phyloP scores from a whole-genome alignment of 1,284 basidiomycete species.

The Boletus calvinii region DNA sequence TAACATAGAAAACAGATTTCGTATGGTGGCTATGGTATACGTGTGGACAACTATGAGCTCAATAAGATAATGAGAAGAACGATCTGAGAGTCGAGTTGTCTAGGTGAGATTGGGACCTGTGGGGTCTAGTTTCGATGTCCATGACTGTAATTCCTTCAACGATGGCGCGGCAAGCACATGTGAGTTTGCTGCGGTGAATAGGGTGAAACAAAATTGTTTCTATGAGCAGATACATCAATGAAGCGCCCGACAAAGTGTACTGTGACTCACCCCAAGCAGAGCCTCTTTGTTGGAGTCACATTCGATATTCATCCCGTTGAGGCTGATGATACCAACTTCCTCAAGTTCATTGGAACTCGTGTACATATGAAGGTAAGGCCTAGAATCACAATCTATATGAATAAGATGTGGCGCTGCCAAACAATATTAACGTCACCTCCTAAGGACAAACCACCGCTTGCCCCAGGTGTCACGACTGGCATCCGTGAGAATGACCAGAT shows the following conservation, averaged over 20 bases:
- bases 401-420: neutral
- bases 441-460: constrained; percentile 84
- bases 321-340: constrained; percentile 82
- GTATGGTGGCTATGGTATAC: constrained; percentile 30
- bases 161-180: constrained; percentile 82
- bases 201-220: constrained; percentile 83
- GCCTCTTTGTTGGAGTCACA: constrained; percentile 84
- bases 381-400: constrained; percentile 29
- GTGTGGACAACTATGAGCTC: constrained; percentile 20
- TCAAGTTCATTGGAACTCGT: constrained; percentile 77
- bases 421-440: constrained; percentile 53
- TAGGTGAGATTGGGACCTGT: constrained; percentile 53
- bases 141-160: constrained; percentile 77
- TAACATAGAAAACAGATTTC: constrained; percentile 19
- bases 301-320: constrained; percentile 83
- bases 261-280: constrained; percentile 73
- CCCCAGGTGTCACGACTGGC: constrained; percentile 82
- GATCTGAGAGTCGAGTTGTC: constrained; percentile 14
- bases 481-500: constrained; percentile 76
- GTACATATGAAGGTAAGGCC: constrained; percentile 91
- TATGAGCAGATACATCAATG: constrained; percentile 35
- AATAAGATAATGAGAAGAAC: constrained; percentile 23
- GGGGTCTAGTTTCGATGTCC: constrained; percentile 80
- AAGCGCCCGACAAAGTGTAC: neutral
- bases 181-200: constrained; percentile 88